Percentiles rank a stretch among this genome's conserved stretches.
Conservation (phyloP, 768 basidiomycete species). For the Lentinus tigrinus region DNA sequence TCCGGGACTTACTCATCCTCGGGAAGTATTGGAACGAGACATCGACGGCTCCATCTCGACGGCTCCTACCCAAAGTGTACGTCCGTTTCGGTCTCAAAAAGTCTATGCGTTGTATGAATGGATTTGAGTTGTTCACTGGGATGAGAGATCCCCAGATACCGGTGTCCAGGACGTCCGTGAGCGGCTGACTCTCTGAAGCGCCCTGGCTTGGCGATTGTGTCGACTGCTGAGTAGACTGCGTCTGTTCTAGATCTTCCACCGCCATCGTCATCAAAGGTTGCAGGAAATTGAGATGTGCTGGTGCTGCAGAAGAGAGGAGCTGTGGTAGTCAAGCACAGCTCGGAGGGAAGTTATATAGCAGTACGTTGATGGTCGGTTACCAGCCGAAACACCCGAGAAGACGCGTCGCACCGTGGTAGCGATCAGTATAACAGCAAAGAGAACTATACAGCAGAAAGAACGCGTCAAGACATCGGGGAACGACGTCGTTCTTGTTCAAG, state of each 20-base stretch:
- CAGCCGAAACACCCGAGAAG: too few relatives aligned
- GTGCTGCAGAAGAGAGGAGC: too few relatives aligned
- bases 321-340: too few relatives aligned
- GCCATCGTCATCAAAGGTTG: neutral
- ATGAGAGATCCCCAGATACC: slow-evolving; percentile 66
- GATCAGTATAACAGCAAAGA: too few relatives aligned
- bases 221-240: slow-evolving; percentile 30
- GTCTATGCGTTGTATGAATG: slow-evolving; percentile 48
- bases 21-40: neutral
- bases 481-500: too few relatives aligned
- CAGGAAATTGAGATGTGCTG: neutral
- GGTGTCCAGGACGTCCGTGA: slow-evolving; percentile 1
- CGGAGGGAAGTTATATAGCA: too few relatives aligned
- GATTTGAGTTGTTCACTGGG: slow-evolving; percentile 41
- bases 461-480: too few relatives aligned
- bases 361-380: too few relatives aligned
- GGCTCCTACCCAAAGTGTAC: slow-evolving; percentile 53
- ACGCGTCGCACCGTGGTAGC: too few relatives aligned
- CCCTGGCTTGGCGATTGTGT: slow-evolving; percentile 33
- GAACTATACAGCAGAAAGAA: too few relatives aligned
- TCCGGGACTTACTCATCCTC: neutral
- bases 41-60: slow-evolving; percentile 41
- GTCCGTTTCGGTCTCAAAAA: slow-evolving; percentile 50
- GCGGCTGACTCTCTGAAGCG: slow-evolving; percentile 26
- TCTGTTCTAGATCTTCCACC: too few relatives aligned